Evolutionary conservation across 345 rosid genomes (phyloP).

Genomic region (Anacardium occidentale): DNA sequence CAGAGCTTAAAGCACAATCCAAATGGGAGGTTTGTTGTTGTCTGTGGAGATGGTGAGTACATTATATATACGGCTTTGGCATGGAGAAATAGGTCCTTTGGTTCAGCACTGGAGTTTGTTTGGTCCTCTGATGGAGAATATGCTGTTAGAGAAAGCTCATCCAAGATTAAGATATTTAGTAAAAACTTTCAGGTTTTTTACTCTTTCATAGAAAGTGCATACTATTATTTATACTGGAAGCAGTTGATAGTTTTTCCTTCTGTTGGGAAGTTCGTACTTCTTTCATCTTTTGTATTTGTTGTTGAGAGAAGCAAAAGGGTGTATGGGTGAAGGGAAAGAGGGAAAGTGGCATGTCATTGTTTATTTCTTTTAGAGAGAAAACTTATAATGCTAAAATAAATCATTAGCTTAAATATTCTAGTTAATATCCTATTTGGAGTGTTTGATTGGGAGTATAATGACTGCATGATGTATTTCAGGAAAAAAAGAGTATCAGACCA

Average conservation of each 20-base stretch:
- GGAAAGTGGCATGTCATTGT: background rate
- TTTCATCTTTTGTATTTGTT: background rate
- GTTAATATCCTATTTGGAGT: background rate
- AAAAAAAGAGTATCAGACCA: slow-evolving; percentile 85
- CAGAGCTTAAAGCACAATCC: slow-evolving; percentile 99
- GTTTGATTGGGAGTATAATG: slow-evolving; percentile 16
- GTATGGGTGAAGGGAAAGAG: background rate
- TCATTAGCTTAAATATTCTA: background rate
- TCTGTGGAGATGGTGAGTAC: slow-evolving; percentile 99
- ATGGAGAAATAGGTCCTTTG: slow-evolving; percentile 99
- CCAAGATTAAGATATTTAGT: slow-evolving; percentile 87
- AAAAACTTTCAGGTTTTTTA: slow-evolving; percentile 87
- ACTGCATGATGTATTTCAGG: slow-evolving; percentile 53
- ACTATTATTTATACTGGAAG: background rate
- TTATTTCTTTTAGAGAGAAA: background rate
- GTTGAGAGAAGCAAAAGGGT: background rate
- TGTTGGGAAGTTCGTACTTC: background rate
- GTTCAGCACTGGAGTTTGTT: slow-evolving; percentile 90
- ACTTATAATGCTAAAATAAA: background rate
- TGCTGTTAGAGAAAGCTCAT: slow-evolving; percentile 96
- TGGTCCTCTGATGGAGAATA: slow-evolving; percentile 99
- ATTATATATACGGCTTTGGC: slow-evolving; percentile 98
- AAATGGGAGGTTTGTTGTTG: slow-evolving; percentile 96
- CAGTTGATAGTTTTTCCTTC: background rate
- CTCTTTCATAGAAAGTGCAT: background rate